Evolutionary conservation across 2,329 filamentous ascomycete species (phyloP).

Genomic region (Mollisiaceae sp.): DNA sequence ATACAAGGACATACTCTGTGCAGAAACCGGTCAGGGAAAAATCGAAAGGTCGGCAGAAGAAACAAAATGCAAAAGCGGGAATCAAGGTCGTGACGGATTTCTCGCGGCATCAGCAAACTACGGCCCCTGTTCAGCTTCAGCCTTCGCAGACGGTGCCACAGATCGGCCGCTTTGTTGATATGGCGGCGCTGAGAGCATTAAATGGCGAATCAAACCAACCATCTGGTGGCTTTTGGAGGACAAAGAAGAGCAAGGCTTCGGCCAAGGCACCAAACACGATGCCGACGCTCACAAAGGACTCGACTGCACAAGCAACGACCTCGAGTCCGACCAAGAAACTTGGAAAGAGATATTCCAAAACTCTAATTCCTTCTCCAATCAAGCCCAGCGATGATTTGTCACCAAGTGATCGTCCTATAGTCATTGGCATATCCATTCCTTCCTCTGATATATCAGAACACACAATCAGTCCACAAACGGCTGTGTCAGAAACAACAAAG

Average conservation of each 20-base stretch:
- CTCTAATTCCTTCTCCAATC: constrained; percentile 23
- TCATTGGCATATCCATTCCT: constrained; percentile 72
- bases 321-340: not conserved
- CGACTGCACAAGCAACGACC: constrained; percentile 1
- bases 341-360: constrained; percentile 12
- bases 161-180: constrained; percentile 51
- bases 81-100: constrained; percentile 76
- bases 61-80: constrained; percentile 64
- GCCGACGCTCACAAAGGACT: constrained; percentile 15
- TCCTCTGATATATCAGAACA: constrained; percentile 53
- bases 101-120: constrained; percentile 52
- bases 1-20: constrained; percentile 39
- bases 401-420: constrained; percentile 71
- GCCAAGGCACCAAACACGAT: constrained; percentile 19
- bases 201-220: constrained; percentile 45
- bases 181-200: constrained; percentile 63
- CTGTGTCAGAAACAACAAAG: constrained; percentile 36
- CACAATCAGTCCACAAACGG: constrained; percentile 56
- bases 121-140: constrained; percentile 48
- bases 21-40: constrained; percentile 50
- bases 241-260: constrained; percentile 34
- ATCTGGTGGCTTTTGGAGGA: constrained; percentile 40
- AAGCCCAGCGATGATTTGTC: constrained; percentile 56
- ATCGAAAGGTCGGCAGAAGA: constrained; percentile 65
- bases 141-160: constrained; percentile 29